A percentile compares a stretch with the other conserved stretches of the same genome.
phyloP scores from a whole-genome alignment of 805 yeast species.

The Metschnikowia peoriensis region DNA sequence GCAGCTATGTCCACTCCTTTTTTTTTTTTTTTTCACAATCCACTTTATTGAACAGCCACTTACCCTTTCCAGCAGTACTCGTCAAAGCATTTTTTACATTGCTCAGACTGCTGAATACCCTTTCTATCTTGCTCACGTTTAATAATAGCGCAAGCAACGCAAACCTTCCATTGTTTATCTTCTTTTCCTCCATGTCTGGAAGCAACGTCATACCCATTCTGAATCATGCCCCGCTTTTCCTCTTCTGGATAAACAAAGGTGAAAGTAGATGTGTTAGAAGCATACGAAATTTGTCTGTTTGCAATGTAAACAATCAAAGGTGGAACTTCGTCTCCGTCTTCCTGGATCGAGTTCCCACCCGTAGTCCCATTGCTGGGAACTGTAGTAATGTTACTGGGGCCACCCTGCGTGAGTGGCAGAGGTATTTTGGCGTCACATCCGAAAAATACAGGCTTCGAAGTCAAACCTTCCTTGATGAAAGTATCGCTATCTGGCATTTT shows the following conservation, averaged over 20 bases:
- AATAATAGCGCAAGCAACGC: conserved; percentile 79
- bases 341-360: neutral
- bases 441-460: conserved; percentile 21
- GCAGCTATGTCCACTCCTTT: too few relatives aligned
- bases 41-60: neutral
- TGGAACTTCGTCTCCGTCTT: conserved; percentile 7
- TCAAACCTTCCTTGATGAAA: conserved; percentile 16
- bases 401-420: neutral
- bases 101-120: conserved; percentile 54
- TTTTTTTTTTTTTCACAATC: neutral
- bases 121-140: conserved; percentile 73
- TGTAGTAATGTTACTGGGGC: neutral
- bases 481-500: conserved; percentile 18
- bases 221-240: conserved; percentile 22
- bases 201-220: conserved; percentile 26
- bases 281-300: conserved; percentile 24
- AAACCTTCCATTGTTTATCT: conserved; percentile 64
- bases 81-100: conserved; percentile 68
- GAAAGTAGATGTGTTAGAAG: conserved; percentile 24
- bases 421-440: conserved; percentile 21
- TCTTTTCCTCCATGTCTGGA: conserved; percentile 53
- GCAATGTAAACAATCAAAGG: conserved; percentile 25
- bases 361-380: conserved; percentile 8
- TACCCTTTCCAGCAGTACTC: conserved; percentile 73
- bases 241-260: conserved; percentile 19